A percentile compares a stretch with the other conserved stretches of the same genome.
These are phyloP conservation scores for Pseudogymnoascus sp. DNA, from an alignment of 2,329 filamentous ascomycete species.

Conservation along the genomic window DNA sequence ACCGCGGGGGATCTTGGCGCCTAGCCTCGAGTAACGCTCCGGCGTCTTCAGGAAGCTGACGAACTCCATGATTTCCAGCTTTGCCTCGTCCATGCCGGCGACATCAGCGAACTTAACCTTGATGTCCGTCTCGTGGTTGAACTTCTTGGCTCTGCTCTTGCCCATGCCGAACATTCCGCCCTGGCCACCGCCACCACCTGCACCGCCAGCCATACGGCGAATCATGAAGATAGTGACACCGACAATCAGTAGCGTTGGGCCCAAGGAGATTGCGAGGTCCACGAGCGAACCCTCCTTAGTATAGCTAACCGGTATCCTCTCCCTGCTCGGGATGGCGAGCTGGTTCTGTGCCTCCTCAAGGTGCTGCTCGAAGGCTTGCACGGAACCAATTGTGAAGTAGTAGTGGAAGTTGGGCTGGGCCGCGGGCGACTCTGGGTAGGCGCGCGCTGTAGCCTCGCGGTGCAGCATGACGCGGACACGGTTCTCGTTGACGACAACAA, in stretches of 20 bases:
- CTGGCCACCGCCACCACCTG: constrained; percentile 46
- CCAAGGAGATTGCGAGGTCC: constrained; percentile 67
- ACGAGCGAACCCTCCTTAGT: constrained; percentile 64
- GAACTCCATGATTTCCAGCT: constrained; percentile 98
- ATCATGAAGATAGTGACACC: constrained; percentile 74
- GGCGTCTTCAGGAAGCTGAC: constrained; percentile 95
- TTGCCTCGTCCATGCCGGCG: constrained; percentile 96
- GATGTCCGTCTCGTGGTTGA: constrained; percentile 93
- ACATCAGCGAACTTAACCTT: constrained; percentile 97
- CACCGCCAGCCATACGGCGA: constrained; percentile 60
- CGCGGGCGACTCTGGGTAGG: constrained; percentile 70
- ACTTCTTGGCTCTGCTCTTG: constrained; percentile 90
- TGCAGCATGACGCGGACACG: constrained; percentile 75
- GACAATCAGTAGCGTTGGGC: constrained; percentile 78
- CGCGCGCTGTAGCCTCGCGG: constrained; percentile 59
- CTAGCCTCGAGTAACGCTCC: constrained; percentile 83
- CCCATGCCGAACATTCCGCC: constrained; percentile 92
- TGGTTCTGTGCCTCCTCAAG: constrained; percentile 83
- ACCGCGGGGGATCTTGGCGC: constrained; percentile 94
- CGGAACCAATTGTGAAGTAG: constrained; percentile 91
- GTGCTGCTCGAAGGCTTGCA: constrained; percentile 84
- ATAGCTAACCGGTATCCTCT: constrained; percentile 90
- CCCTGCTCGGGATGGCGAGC: constrained; percentile 73
- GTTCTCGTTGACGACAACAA: constrained; percentile 70
- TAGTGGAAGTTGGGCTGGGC: constrained; percentile 62